A percentile compares a stretch with the other conserved stretches of the same genome.
Evolutionary conservation across 176 grass and related monocot species (phyloP).

Genomic region (Cocos nucifera): DNA sequence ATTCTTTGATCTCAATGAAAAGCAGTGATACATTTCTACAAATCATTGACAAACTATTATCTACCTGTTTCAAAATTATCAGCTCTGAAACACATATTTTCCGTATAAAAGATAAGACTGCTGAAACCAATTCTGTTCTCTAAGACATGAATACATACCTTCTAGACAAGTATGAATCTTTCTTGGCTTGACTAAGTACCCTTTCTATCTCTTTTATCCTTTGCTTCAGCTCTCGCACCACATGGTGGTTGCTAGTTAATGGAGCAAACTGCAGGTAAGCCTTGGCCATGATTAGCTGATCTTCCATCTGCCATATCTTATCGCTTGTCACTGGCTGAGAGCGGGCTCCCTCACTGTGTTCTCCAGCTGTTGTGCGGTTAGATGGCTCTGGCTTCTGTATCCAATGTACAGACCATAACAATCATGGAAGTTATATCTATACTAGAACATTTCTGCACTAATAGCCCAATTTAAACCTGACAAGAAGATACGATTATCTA

Average conservation of each 20-base stretch:
- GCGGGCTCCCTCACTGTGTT: conserved; percentile 30
- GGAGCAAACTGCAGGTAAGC: conserved; percentile 61
- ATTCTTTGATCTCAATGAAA: conserved; percentile 32
- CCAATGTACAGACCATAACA: background rate
- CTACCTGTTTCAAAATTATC: too few relatives aligned
- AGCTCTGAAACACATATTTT: too few relatives aligned
- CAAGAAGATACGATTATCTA: too few relatives aligned
- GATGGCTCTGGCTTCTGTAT: conserved; percentile 26
- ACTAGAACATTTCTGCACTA: too few relatives aligned
- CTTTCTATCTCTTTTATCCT: conserved; percentile 79
- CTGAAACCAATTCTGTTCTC: too few relatives aligned
- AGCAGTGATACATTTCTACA: background rate
- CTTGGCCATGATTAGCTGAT: conserved; percentile 65
- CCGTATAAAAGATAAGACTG: too few relatives aligned
- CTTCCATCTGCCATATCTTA: conserved; percentile 83
- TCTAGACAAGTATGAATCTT: conserved; percentile 35
- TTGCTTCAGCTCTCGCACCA: conserved; percentile 59
- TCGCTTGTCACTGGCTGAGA: conserved; percentile 26
- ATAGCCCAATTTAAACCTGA: too few relatives aligned
- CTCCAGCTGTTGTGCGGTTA: conserved; percentile 24
- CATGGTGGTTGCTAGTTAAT: conserved; percentile 31
- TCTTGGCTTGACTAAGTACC: conserved; percentile 35
- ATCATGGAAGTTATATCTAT: too few relatives aligned
- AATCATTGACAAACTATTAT: too few relatives aligned
- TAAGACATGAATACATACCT: conserved; percentile 31